Evolutionary conservation across 257 asterid genomes (phyloP).

Genomic region (Ballota nigra): DNA sequence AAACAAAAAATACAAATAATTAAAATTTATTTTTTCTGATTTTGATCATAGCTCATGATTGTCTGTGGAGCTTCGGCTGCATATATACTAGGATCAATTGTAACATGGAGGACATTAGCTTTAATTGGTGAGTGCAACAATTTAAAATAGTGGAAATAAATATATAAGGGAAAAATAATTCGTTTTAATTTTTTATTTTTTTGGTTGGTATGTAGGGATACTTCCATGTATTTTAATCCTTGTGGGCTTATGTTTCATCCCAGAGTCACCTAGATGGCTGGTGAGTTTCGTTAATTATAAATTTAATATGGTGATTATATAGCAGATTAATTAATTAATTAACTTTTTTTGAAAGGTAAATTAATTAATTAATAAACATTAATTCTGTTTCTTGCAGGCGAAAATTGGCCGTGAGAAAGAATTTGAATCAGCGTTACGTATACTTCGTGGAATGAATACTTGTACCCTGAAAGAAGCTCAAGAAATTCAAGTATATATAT

Average conservation of each 20-base stretch:
- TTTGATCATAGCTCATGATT: constrained; percentile 64
- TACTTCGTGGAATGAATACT: constrained; percentile 67
- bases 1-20: not conserved
- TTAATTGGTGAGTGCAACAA: constrained; percentile 47
- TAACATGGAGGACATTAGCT: constrained; percentile 81
- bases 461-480: constrained; percentile 61
- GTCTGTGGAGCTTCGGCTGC: constrained; percentile 78
- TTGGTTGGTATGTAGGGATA: constrained; percentile 41
- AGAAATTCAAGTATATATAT: constrained; percentile 60
- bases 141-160: not conserved
- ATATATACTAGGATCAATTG: constrained; percentile 54
- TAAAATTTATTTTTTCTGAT: not conserved
- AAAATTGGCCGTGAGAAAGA: constrained; percentile 67
- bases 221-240: constrained; percentile 68
- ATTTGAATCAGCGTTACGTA: constrained; percentile 57
- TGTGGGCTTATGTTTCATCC: constrained; percentile 69
- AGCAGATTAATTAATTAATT: not conserved
- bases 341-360: no score
- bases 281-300: constrained; percentile 36
- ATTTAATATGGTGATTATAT: not conserved
- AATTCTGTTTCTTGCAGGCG: constrained; percentile 45
- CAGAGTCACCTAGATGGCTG: constrained; percentile 99
- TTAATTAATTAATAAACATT: not conserved
- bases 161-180: not conserved
- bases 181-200: not conserved